Conservation (phyloP, 768 basidiomycete species). For the Collybia nuda region DNA sequence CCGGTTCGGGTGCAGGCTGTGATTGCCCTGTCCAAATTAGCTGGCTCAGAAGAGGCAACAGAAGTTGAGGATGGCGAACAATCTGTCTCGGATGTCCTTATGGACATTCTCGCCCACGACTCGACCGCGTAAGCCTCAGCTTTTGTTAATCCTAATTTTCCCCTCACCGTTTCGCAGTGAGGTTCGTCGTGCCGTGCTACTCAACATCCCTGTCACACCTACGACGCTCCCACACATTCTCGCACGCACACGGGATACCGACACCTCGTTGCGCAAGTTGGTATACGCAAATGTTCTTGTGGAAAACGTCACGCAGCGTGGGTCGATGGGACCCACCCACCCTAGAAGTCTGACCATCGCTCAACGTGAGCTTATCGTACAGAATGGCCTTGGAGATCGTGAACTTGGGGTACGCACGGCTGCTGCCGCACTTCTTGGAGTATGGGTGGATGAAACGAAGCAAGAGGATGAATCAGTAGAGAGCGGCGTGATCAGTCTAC, state of each 20-base stretch:
- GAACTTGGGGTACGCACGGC: slow-evolving; percentile 72
- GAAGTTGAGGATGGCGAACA: slow-evolving; percentile 52
- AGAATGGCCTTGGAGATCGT: slow-evolving; percentile 84
- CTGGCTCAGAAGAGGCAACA: slow-evolving; percentile 62
- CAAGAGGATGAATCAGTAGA: slow-evolving; percentile 29
- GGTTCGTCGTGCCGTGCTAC: slow-evolving; percentile 77
- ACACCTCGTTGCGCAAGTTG: slow-evolving; percentile 69
- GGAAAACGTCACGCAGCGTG: slow-evolving; percentile 28
- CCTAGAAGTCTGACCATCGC: slow-evolving; percentile 64
- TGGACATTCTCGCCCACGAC: slow-evolving; percentile 70
- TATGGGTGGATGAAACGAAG: slow-evolving; percentile 65
- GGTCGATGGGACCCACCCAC: slow-evolving; percentile 54
- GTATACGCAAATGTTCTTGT: slow-evolving; percentile 65
- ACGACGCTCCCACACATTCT: slow-evolving; percentile 67
- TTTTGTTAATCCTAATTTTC: background rate
- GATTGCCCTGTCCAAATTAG: slow-evolving; percentile 76
- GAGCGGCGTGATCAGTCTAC: slow-evolving; percentile 17
- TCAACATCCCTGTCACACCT: slow-evolving; percentile 62
- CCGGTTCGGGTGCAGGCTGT: slow-evolving; percentile 78
- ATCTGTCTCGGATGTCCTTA: slow-evolving; percentile 57
- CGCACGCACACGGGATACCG: slow-evolving; percentile 77
- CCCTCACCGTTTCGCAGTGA: slow-evolving; percentile 49
- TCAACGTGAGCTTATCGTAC: slow-evolving; percentile 77
- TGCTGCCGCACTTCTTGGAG: slow-evolving; percentile 66
- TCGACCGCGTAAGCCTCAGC: slow-evolving; percentile 61